Percentiles rank a stretch among this genome's conserved stretches.
These are phyloP conservation scores for Iodosphaeria phyllophila DNA, from an alignment of 2,329 filamentous ascomycete genomes.

Conservation along the genomic window DNA sequence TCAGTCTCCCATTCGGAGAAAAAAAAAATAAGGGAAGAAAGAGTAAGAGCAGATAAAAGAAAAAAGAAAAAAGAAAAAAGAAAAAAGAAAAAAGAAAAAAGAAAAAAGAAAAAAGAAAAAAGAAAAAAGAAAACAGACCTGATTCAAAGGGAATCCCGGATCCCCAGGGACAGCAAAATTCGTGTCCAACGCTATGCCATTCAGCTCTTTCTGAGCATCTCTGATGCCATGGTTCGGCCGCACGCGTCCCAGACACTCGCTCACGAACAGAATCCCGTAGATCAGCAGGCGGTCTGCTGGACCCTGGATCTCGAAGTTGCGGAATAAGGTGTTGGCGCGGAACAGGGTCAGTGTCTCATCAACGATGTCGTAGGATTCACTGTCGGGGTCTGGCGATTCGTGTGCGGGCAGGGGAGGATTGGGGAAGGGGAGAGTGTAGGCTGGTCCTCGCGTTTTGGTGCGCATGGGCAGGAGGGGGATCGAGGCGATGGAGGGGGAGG, in stretches of 20 bases:
- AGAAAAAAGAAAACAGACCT: conserved; percentile 40
- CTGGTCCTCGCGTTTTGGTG: conserved; percentile 88
- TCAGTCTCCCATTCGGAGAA: not conserved
- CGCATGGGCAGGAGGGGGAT: conserved; percentile 88
- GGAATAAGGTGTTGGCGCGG: conserved; percentile 96
- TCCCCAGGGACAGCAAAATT: conserved; percentile 93
- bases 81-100: too few species aligned
- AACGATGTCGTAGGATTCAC: conserved; percentile 86
- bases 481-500: conserved; percentile 73
- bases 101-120: too few species aligned
- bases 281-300: conserved; percentile 86
- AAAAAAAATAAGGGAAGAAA: conserved; percentile 1
- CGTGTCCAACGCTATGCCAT: conserved; percentile 75
- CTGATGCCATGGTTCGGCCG: conserved; percentile 49
- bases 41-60: too few species aligned
- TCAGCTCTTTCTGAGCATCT: conserved; percentile 53
- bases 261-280: conserved; percentile 91
- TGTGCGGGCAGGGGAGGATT: conserved; percentile 35
- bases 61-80: too few species aligned
- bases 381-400: conserved; percentile 61
- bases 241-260: conserved; percentile 78
- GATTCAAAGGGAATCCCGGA: conserved; percentile 81
- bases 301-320: conserved; percentile 98
- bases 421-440: conserved; percentile 57
- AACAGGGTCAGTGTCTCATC: conserved; percentile 88